A percentile compares a stretch with the other conserved stretches of the same genome.
phyloP scores from a whole-genome alignment of 164 flowering plant species.

The Echeveria elegans region DNA sequence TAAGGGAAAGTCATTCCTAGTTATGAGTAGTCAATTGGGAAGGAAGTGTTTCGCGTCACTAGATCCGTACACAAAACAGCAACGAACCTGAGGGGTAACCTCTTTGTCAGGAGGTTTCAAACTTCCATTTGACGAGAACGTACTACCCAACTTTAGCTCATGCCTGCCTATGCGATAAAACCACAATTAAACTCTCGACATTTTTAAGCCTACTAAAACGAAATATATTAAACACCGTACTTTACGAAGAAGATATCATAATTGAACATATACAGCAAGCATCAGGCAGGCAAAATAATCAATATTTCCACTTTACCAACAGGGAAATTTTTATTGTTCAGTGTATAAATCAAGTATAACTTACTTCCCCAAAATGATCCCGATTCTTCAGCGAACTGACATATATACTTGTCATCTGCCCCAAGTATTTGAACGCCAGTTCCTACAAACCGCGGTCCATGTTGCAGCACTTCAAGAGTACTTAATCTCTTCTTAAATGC shows the following conservation, averaged over 20 bases:
- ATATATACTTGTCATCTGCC: slow-evolving; percentile 82
- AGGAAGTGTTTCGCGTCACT: no score
- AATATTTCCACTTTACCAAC: background rate
- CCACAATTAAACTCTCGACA: slow-evolving; percentile 2
- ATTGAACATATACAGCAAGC: background rate
- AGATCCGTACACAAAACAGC: background rate
- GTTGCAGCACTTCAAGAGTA: slow-evolving; percentile 34
- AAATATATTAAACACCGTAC: background rate
- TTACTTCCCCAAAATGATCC: slow-evolving; percentile 90
- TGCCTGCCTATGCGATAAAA: slow-evolving; percentile 59
- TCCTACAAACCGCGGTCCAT: slow-evolving; percentile 82
- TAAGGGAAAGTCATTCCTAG: no score
- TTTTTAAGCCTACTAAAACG: background rate
- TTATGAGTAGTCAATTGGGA: no score
- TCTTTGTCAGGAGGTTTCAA: slow-evolving; percentile 62
- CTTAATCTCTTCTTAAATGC: slow-evolving; percentile 50
- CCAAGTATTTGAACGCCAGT: slow-evolving; percentile 96
- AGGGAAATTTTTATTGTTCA: background rate
- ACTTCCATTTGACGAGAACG: slow-evolving; percentile 38
- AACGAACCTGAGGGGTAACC: slow-evolving; percentile 91
- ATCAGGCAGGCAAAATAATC: background rate
- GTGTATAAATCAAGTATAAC: slow-evolving; percentile 13
- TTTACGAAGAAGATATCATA: background rate
- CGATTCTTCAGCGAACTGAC: slow-evolving; percentile 69
- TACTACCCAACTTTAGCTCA: slow-evolving; percentile 73